Percentiles rank a stretch among this genome's conserved stretches.
Evolutionary conservation across 345 rosid species (phyloP).

Genomic region (Ricinus communis): DNA sequence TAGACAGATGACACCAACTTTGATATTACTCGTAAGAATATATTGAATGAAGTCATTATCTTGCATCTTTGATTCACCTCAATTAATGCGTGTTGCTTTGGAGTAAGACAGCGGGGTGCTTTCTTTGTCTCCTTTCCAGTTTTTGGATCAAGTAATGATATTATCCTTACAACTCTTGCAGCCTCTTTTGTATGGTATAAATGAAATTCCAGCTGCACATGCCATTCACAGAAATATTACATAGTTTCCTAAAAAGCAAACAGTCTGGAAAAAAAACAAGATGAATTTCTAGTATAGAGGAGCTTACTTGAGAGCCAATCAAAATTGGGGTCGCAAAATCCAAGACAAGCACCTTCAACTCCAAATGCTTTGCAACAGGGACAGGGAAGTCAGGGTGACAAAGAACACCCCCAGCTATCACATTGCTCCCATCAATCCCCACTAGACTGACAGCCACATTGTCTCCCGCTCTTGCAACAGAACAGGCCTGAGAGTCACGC

Average conservation of each 20-base stretch:
- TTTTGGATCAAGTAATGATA: conserved; percentile 73
- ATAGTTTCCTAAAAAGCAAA: neutral
- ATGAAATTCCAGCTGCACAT: conserved; percentile 82
- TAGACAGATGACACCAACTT: conserved; percentile 6
- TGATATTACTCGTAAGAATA: neutral
- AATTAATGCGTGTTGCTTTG: conserved; percentile 77
- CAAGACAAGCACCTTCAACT: conserved; percentile 67
- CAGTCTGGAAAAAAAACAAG: neutral
- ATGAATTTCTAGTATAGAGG: neutral
- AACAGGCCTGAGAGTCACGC: conserved; percentile 65
- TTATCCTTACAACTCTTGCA: conserved; percentile 61
- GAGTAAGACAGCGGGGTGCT: conserved; percentile 69
- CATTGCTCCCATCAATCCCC: conserved; percentile 66
- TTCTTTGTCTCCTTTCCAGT: conserved; percentile 81
- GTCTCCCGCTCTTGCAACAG: conserved; percentile 90
- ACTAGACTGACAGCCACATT: conserved; percentile 62
- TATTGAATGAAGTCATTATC: neutral
- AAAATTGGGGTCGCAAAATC: conserved; percentile 76
- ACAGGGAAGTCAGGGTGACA: conserved; percentile 93
- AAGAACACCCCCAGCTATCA: conserved; percentile 81
- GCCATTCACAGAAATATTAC: conserved; percentile 18
- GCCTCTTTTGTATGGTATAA: conserved; percentile 85
- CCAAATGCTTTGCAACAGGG: conserved; percentile 64
- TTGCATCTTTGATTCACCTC: conserved; percentile 49
- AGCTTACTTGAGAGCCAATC: conserved; percentile 75